Conservation (phyloP, 1,284 basidiomycete species). For the Sanghuangporus sanghuang region DNA sequence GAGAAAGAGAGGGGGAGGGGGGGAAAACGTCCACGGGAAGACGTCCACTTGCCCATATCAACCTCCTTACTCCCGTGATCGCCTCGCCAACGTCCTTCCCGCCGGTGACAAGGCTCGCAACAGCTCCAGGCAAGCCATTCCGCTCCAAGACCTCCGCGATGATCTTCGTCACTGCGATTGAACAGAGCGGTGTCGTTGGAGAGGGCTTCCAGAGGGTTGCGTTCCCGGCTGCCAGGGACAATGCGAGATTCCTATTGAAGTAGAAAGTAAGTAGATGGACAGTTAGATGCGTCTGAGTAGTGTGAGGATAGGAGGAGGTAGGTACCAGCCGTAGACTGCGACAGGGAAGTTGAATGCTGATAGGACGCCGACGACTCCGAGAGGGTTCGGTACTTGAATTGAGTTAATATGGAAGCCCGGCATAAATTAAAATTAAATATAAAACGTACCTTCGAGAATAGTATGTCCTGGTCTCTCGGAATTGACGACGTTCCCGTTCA, state of each 20-base stretch:
- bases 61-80: slow-evolving; percentile 69
- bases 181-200: slow-evolving; percentile 80
- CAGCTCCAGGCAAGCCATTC: slow-evolving; percentile 79
- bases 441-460: slow-evolving; percentile 70
- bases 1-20: background rate
- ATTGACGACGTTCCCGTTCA: slow-evolving; percentile 82
- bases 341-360: slow-evolving; percentile 95
- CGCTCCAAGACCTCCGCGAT: slow-evolving; percentile 75
- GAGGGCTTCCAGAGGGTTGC: slow-evolving; percentile 95
- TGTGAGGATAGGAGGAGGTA: too few species aligned
- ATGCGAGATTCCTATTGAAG: slow-evolving; percentile 74
- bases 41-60: slow-evolving; percentile 53
- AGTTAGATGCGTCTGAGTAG: too few species aligned
- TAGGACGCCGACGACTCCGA: slow-evolving; percentile 88
- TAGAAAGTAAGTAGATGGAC: background rate
- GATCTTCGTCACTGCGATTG: slow-evolving; percentile 86
- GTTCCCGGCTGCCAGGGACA: slow-evolving; percentile 89
- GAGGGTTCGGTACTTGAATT: slow-evolving; percentile 79
- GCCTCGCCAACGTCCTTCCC: slow-evolving; percentile 77
- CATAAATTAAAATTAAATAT: slow-evolving; percentile 9
- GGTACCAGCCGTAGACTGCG: slow-evolving; percentile 81
- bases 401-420: slow-evolving; percentile 2
- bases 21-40: too few species aligned
- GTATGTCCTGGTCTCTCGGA: slow-evolving; percentile 88
- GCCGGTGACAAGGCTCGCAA: slow-evolving; percentile 80